A percentile compares a stretch with the other conserved stretches of the same genome.
Evolutionary conservation across 345 rosid species (phyloP).

Genomic region (Jatropha curcas): DNA sequence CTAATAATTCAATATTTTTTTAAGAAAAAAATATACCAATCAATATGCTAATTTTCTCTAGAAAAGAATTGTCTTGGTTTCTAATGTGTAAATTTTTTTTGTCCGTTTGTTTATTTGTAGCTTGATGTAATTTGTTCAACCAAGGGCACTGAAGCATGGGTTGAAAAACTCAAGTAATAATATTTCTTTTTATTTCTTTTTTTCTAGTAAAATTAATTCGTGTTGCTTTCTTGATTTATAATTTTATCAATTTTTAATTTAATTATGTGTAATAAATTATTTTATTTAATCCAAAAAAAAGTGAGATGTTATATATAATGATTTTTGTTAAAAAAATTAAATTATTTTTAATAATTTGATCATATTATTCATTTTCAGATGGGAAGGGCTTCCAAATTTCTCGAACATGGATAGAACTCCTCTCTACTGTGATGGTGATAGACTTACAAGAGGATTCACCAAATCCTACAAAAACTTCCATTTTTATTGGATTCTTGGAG

Average conservation of each 20-base stretch:
- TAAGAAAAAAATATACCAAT: too few species aligned
- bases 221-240: too few species aligned
- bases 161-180: conserved; percentile 77
- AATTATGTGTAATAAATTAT: too few species aligned
- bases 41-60: too few species aligned
- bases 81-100: too few species aligned
- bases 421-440: conserved; percentile 50
- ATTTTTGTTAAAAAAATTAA: too few species aligned
- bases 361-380: conserved; percentile 38
- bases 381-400: conserved; percentile 65
- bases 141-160: conserved; percentile 87
- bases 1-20: too few species aligned
- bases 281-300: too few species aligned
- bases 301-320: too few species aligned
- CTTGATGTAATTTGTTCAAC: conserved; percentile 86
- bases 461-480: conserved; percentile 72
- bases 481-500: conserved; percentile 89
- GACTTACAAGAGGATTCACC: conserved; percentile 61
- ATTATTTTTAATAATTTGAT: not conserved
- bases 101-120: conserved; percentile 28
- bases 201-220: too few species aligned
- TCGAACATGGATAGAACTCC: conserved; percentile 47
- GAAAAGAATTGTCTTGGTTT: too few species aligned
- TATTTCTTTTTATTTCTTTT: not conserved
- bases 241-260: too few species aligned